phyloP scores from a whole-genome alignment of 164 flowering plant species.

The Amborella trichopoda region DNA sequence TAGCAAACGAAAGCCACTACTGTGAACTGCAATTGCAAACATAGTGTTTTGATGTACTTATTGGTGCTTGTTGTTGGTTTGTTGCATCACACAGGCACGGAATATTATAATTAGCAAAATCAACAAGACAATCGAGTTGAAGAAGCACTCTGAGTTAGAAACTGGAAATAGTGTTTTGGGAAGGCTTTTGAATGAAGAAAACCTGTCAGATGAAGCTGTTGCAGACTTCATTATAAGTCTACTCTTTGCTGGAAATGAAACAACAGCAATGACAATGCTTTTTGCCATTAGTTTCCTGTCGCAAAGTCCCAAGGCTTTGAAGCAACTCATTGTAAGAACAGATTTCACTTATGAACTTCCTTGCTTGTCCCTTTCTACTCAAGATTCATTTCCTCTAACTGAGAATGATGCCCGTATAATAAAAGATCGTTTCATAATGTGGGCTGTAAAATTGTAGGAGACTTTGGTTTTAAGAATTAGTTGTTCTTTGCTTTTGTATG shows the following conservation, averaged over 20 bases:
- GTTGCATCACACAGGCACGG: constrained; percentile 46
- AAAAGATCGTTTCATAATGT: too few relatives aligned
- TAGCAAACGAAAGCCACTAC: too few relatives aligned
- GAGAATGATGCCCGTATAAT: too few relatives aligned
- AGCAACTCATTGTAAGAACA: constrained; percentile 41
- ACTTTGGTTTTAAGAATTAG: too few relatives aligned
- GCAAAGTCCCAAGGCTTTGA: constrained; percentile 49
- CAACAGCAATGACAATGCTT: constrained; percentile 82
- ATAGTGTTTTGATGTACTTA: too few relatives aligned
- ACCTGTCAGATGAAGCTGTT: constrained; percentile 45
- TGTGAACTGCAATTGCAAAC: too few relatives aligned
- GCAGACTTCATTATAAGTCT: constrained; percentile 85
- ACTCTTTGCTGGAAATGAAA: constrained; percentile 87
- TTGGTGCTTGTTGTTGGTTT: too few relatives aligned
- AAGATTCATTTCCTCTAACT: too few relatives aligned
- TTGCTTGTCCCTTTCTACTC: too few relatives aligned
- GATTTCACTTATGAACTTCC: not conserved
- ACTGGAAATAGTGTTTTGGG: constrained; percentile 47
- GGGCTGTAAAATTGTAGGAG: too few relatives aligned
- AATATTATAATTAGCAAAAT: constrained; percentile 59
- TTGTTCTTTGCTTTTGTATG: too few relatives aligned
- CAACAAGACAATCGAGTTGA: constrained; percentile 32
- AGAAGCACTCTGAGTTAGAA: constrained; percentile 8
- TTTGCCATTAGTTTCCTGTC: constrained; percentile 75
- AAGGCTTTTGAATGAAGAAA: constrained; percentile 59